Conservation (phyloP, 306 rosid genomes). For the Glycine latifolia region DNA sequence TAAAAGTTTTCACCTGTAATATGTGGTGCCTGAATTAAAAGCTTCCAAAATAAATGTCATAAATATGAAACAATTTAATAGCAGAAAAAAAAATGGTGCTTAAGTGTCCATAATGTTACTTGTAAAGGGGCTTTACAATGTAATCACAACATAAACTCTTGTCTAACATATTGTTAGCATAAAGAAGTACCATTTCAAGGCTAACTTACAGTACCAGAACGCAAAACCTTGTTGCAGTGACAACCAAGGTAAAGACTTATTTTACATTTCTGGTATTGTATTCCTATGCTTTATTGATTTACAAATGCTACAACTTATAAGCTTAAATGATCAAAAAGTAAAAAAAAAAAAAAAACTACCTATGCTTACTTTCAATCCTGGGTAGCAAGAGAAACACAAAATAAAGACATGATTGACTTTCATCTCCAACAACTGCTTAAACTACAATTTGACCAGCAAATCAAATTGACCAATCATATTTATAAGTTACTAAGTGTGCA, state of each 20-base stretch:
- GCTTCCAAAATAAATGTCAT: conserved; percentile 7
- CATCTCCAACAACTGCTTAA: neutral
- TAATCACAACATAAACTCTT: conserved; percentile 1
- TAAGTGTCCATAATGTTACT: conserved; percentile 9
- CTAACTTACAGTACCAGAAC: conserved; percentile 22
- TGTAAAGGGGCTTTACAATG: neutral
- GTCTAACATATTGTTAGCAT: neutral
- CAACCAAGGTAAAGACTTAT: conserved; percentile 12
- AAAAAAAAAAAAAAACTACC: no score
- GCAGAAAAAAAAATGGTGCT: neutral
- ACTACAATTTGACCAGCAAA: conserved; percentile 13
- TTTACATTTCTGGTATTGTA: neutral
- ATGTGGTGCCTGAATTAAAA: conserved; percentile 22
- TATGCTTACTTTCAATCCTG: conserved; percentile 4
- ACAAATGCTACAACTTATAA: conserved; percentile 28
- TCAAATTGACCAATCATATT: neutral
- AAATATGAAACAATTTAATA: neutral
- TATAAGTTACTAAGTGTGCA: neutral
- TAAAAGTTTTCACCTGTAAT: neutral
- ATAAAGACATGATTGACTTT: conserved; percentile 21
- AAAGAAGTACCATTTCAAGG: conserved; percentile 13
- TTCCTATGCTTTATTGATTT: conserved; percentile 3
- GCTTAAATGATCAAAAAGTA: neutral
- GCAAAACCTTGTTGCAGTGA: conserved; percentile 21
- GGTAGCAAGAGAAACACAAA: conserved; percentile 29